Evolutionary conservation across 2,329 filamentous ascomycete genomes (phyloP).

Genomic region (Pestalotiopsis sp.): DNA sequence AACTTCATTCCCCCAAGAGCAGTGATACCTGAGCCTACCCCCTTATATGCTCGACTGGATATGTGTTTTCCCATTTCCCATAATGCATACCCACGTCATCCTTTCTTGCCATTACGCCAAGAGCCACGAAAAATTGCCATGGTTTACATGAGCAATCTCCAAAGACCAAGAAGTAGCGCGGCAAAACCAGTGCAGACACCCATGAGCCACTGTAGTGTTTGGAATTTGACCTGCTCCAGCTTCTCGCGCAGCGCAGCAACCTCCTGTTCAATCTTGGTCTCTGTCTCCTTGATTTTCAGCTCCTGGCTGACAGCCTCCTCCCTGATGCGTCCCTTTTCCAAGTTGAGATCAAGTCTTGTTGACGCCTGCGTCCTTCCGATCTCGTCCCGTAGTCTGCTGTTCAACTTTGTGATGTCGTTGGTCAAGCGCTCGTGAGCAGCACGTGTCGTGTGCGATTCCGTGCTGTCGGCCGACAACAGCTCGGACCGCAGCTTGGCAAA

Average conservation of each 20-base stretch:
- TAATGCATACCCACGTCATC: neutral
- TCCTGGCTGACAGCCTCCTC: slow-evolving; percentile 97
- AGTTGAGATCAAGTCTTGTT: slow-evolving; percentile 87
- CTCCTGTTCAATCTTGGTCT: slow-evolving; percentile 98
- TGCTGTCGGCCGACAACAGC: slow-evolving; percentile 85
- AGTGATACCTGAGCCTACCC: neutral
- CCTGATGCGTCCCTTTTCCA: slow-evolving; percentile 94
- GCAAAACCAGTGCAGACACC: slow-evolving; percentile 74
- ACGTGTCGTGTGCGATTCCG: slow-evolving; percentile 85
- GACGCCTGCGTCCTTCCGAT: slow-evolving; percentile 92
- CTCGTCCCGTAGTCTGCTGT: slow-evolving; percentile 86
- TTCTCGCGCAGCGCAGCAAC: slow-evolving; percentile 88
- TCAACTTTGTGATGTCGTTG: slow-evolving; percentile 94
- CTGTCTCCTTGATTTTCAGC: slow-evolving; percentile 97
- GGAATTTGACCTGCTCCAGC: slow-evolving; percentile 96
- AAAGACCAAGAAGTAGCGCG: slow-evolving; percentile 69
- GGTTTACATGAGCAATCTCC: slow-evolving; percentile 67
- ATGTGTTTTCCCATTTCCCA: neutral
- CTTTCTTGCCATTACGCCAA: neutral
- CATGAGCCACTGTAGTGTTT: slow-evolving; percentile 97
- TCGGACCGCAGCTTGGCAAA: slow-evolving; percentile 28
- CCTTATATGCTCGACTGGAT: neutral
- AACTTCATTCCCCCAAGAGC: neutral
- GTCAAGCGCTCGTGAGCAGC: slow-evolving; percentile 89
- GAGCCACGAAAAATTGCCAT: neutral